Evolutionary conservation across 1,284 basidiomycete genomes (phyloP).

Genomic region (Ganoderma multipileum): DNA sequence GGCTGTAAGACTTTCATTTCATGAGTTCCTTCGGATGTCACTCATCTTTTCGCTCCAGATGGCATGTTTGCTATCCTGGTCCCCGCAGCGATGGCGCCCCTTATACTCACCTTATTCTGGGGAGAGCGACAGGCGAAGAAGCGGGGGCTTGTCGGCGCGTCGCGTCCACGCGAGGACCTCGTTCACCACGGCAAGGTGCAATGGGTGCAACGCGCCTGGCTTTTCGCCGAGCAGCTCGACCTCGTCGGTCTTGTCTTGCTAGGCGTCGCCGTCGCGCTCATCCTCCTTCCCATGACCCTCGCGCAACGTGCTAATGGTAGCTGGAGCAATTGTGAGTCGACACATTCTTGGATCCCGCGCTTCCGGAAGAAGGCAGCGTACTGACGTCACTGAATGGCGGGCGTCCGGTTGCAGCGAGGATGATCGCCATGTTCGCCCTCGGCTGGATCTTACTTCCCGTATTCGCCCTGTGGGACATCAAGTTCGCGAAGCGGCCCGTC

Average conservation of each 20-base stretch:
- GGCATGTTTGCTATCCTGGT: conserved; percentile 74
- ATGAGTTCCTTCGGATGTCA: background rate
- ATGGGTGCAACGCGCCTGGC: conserved; percentile 36
- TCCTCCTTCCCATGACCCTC: conserved; percentile 67
- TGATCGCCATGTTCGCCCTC: conserved; percentile 61
- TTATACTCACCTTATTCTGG: conserved; percentile 75
- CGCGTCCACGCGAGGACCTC: conserved; percentile 20
- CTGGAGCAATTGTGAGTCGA: conserved; percentile 42
- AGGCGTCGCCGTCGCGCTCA: conserved; percentile 55
- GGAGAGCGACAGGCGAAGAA: conserved; percentile 69
- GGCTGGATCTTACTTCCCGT: conserved; percentile 53
- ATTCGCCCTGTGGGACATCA: conserved; percentile 58
- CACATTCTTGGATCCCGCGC: background rate
- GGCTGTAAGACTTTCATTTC: conserved; percentile 55
- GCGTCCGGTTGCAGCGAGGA: conserved; percentile 46
- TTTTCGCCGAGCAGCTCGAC: conserved; percentile 60
- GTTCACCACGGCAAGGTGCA: conserved; percentile 16
- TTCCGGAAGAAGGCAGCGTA: too few species aligned
- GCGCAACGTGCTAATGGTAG: conserved; percentile 44
- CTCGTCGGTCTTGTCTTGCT: conserved; percentile 65
- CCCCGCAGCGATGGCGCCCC: conserved; percentile 58
- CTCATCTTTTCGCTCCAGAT: conserved; percentile 45
- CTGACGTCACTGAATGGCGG: background rate
- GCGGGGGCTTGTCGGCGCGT: conserved; percentile 47
- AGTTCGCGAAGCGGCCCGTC: conserved; percentile 57